phyloP scores from a whole-genome alignment of 441 rosid species.

The Adansonia madagascariensis region DNA sequence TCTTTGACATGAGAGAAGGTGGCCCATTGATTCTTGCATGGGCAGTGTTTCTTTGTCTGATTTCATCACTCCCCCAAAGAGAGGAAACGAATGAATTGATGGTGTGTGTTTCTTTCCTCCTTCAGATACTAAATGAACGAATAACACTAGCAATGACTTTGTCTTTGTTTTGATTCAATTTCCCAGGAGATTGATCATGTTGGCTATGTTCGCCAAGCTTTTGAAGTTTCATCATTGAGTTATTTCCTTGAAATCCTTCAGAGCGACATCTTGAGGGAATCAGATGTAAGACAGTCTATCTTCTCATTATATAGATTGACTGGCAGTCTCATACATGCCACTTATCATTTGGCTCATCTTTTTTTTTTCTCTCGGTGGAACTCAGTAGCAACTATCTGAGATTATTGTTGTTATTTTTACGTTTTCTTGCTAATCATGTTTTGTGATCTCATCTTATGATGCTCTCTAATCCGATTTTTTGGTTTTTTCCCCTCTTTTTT shows the following conservation, averaged over 20 bases:
- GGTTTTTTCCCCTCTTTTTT: slow-evolving; percentile 1
- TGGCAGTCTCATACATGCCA: slow-evolving; percentile 24
- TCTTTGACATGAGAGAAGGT: slow-evolving; percentile 69
- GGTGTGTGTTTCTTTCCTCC: slow-evolving; percentile 50
- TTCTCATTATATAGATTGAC: slow-evolving; percentile 17
- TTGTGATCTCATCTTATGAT: slow-evolving; percentile 6
- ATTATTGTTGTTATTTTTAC: slow-evolving; percentile 9
- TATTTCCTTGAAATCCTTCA: slow-evolving; percentile 77
- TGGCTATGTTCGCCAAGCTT: slow-evolving; percentile 88
- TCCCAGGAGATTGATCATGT: slow-evolving; percentile 87
- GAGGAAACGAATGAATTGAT: slow-evolving; percentile 64
- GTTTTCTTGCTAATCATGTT: slow-evolving; percentile 11
- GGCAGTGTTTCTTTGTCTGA: slow-evolving; percentile 93
- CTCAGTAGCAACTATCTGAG: slow-evolving; percentile 18
- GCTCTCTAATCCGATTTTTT: slow-evolving; percentile 24
- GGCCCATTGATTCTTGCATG: slow-evolving; percentile 84
- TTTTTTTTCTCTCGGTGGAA: slow-evolving; percentile 8
- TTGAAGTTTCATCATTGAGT: slow-evolving; percentile 78
- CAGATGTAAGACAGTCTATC: slow-evolving; percentile 67
- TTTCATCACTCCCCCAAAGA: slow-evolving; percentile 76
- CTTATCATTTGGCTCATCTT: slow-evolving; percentile 26
- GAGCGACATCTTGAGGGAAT: slow-evolving; percentile 68
- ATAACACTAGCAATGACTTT: slow-evolving; percentile 24
- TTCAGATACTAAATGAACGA: slow-evolving; percentile 26
- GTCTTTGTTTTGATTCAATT: slow-evolving; percentile 25